A percentile compares a stretch with the other conserved stretches of the same genome.
Conservation (phyloP, 2,329 filamentous ascomycete genomes). For the Colletotrichum lentis region DNA sequence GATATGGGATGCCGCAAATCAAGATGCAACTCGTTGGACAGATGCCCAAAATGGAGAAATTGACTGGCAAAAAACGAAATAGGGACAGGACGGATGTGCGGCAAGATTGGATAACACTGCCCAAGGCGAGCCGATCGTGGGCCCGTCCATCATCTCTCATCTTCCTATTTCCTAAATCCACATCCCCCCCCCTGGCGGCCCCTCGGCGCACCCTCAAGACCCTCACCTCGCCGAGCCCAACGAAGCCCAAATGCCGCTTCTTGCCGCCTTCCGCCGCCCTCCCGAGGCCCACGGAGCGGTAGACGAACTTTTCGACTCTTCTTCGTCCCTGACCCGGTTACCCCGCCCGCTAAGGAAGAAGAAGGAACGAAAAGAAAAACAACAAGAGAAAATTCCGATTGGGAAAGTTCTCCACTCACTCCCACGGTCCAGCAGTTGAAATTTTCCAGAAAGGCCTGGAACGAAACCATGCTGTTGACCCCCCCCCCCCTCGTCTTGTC, state of each 20-base stretch:
- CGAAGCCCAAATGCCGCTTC: conserved; percentile 34
- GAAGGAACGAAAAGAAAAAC: neutral
- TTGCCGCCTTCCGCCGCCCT: conserved; percentile 29
- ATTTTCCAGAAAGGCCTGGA: conserved; percentile 25
- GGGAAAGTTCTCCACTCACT: neutral
- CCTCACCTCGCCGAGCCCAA: conserved; percentile 25
- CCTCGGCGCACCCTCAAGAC: neutral
- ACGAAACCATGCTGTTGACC: neutral
- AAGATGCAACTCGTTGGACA: neutral
- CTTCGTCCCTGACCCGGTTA: neutral
- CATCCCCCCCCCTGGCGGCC: neutral
- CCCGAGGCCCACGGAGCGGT: conserved; percentile 18
- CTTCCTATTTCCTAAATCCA: conserved; percentile 2
- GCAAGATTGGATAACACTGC: conserved; percentile 10
- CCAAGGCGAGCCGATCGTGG: conserved; percentile 18
- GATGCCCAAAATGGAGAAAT: neutral
- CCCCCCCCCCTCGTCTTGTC: neutral
- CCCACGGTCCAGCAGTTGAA: neutral
- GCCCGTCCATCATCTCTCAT: neutral
- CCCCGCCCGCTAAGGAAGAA: neutral
- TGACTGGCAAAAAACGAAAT: neutral
- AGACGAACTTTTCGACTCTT: neutral
- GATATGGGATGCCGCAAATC: neutral
- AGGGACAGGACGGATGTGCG: conserved; percentile 1
- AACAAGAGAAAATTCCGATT: conserved; percentile 4